phyloP scores from a whole-genome alignment of 805 yeast species.

The Candida berthetii region DNA sequence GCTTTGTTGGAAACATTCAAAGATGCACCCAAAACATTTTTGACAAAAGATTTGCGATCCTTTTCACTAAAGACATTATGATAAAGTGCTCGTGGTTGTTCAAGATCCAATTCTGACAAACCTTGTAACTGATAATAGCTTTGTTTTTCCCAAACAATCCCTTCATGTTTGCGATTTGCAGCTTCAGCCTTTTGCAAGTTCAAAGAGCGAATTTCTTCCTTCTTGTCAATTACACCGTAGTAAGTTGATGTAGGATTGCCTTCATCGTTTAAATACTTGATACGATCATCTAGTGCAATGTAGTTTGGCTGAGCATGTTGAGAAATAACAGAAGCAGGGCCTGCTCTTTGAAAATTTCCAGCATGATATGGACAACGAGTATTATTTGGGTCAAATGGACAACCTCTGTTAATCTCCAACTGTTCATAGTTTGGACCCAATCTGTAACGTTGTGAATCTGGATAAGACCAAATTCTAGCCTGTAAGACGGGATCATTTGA shows the following conservation, averaged over 20 bases:
- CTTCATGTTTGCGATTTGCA: constrained; percentile 25
- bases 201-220: constrained; percentile 19
- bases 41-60: constrained; percentile 26
- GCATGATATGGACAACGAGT: constrained; percentile 44
- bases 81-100: constrained; percentile 39
- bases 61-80: constrained; percentile 29
- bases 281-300: constrained; percentile 34
- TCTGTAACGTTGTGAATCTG: constrained; percentile 75
- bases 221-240: constrained; percentile 26
- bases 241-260: constrained; percentile 19
- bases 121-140: constrained; percentile 33
- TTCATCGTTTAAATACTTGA: constrained; percentile 14
- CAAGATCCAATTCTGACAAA: constrained; percentile 35
- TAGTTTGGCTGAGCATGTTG: constrained; percentile 48
- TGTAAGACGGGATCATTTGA: constrained; percentile 76
- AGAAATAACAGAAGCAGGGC: constrained; percentile 42
- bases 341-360: constrained; percentile 52
- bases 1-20: constrained; percentile 21
- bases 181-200: constrained; percentile 23
- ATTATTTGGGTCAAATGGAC: constrained; percentile 18
- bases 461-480: constrained; percentile 68
- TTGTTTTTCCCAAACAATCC: constrained; percentile 28
- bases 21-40: constrained; percentile 34
- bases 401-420: constrained; percentile 53
- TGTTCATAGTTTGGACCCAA: constrained; percentile 65